Evolutionary conservation across 805 yeast species (phyloP).

Genomic region (Kodamaea restingae): DNA sequence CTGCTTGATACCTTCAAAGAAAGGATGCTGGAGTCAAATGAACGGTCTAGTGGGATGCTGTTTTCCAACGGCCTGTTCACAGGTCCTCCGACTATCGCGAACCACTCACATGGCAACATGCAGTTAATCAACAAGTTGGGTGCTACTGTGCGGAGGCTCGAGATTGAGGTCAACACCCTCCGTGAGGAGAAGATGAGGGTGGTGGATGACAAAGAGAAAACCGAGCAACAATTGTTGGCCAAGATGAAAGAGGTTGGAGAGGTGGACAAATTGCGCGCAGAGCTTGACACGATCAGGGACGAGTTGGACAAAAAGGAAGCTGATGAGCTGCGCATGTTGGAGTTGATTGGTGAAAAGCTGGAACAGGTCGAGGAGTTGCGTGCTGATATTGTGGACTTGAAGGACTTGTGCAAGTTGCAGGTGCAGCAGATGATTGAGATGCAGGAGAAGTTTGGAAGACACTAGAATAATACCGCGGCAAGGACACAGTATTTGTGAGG

Average conservation of each 20-base stretch:
- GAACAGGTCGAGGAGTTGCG: slow-evolving; percentile 80
- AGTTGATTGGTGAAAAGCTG: slow-evolving; percentile 78
- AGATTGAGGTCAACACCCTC: slow-evolving; percentile 65
- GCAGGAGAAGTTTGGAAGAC: slow-evolving; percentile 5
- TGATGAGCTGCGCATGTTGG: slow-evolving; percentile 56
- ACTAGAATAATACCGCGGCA: neutral
- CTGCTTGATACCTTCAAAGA: slow-evolving; percentile 4
- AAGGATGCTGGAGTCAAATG: neutral
- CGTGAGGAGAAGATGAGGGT: slow-evolving; percentile 59
- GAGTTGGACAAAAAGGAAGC: slow-evolving; percentile 34
- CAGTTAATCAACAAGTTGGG: slow-evolving; percentile 75
- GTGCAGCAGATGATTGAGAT: slow-evolving; percentile 71
- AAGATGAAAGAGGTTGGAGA: slow-evolving; percentile 25
- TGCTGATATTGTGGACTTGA: slow-evolving; percentile 86
- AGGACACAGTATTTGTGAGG: too few species aligned
- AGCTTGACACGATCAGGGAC: slow-evolving; percentile 21
- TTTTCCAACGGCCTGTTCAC: neutral
- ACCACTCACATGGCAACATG: slow-evolving; percentile 24
- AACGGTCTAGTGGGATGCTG: slow-evolving; percentile 4
- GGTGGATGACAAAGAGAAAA: slow-evolving; percentile 54
- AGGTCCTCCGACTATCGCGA: slow-evolving; percentile 3
- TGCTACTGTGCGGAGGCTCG: slow-evolving; percentile 71
- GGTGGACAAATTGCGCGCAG: slow-evolving; percentile 25
- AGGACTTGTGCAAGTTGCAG: slow-evolving; percentile 77
- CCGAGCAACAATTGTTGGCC: slow-evolving; percentile 63